Percentiles rank a stretch among this genome's conserved stretches.
These are phyloP conservation scores for Trametes villosa DNA, from an alignment of 768 basidiomycete genomes.

Conservation along the genomic window DNA sequence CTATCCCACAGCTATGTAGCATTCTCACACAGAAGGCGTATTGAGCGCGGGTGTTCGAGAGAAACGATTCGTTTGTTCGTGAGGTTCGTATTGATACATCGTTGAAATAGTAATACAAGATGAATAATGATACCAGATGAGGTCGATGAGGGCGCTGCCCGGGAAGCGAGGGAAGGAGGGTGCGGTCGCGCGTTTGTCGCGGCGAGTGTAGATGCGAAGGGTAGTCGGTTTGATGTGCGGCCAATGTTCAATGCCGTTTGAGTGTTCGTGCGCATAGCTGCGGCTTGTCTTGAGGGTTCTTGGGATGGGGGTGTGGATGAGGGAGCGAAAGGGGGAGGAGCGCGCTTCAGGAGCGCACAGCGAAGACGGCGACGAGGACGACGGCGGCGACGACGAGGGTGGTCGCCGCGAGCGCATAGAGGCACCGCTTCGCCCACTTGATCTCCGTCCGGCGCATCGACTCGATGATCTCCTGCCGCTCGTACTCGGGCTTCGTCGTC, in stretches of 20 bases:
- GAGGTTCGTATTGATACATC: constrained; percentile 19
- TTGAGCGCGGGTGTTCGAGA: too few species aligned
- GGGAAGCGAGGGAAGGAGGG: neutral
- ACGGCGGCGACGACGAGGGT: constrained; percentile 25
- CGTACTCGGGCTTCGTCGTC: constrained; percentile 41
- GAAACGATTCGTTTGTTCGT: neutral
- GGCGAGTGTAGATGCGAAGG: neutral
- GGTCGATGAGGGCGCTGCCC: neutral
- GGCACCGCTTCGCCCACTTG: constrained; percentile 47
- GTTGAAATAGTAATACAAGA: constrained; percentile 5
- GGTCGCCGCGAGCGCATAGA: constrained; percentile 31
- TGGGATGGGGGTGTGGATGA: neutral
- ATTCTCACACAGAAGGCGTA: too few species aligned
- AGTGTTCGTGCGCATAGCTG: too few species aligned
- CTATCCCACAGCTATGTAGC: too few species aligned
- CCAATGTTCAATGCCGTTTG: too few species aligned
- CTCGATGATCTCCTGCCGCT: constrained; percentile 37
- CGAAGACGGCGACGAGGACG: constrained; percentile 22
- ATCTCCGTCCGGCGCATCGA: constrained; percentile 42
- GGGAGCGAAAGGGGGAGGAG: neutral
- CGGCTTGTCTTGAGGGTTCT: neutral
- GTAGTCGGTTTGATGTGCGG: neutral
- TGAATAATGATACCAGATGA: constrained; percentile 5
- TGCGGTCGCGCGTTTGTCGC: neutral
- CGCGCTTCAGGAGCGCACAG: constrained; percentile 9